Evolutionary conservation across 2,329 filamentous ascomycete species (phyloP).

Genomic region (Coniochaeta sp.): DNA sequence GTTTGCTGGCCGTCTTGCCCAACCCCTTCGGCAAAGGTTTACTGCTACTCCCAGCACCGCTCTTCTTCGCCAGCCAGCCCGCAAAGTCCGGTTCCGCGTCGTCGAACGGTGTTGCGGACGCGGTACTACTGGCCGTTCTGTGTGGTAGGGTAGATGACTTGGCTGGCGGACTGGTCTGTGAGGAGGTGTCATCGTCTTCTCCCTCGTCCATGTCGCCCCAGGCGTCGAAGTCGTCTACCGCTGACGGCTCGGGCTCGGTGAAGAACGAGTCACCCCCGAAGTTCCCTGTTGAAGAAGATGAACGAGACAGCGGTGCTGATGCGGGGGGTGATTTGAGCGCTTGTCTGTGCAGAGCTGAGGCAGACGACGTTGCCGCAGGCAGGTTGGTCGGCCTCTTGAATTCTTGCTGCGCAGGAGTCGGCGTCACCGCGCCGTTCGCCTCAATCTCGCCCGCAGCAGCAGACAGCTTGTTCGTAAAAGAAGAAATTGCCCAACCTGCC

Average conservation of each 20-base stretch:
- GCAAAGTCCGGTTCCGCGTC: conserved; percentile 94
- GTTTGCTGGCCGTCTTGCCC: conserved; percentile 43
- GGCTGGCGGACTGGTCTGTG: conserved; percentile 9
- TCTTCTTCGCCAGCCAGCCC: conserved; percentile 83
- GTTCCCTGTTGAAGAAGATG: conserved; percentile 36
- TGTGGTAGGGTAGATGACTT: conserved; percentile 4
- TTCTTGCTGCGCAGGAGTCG: conserved; percentile 29
- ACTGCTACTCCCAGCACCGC: conserved; percentile 26
- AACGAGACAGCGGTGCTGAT: conserved; percentile 35
- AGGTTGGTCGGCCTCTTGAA: conserved; percentile 21
- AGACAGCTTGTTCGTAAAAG: conserved; percentile 91
- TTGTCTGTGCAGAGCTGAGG: conserved; percentile 55
- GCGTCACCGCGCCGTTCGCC: conserved; percentile 35
- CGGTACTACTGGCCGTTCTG: conserved; percentile 9
- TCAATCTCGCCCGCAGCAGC: conserved; percentile 83
- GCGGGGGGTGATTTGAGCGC: conserved; percentile 45
- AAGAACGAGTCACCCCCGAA: conserved; percentile 42
- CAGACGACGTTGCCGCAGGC: conserved; percentile 35
- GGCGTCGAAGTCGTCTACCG: conserved; percentile 60
- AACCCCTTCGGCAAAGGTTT: conserved; percentile 81
- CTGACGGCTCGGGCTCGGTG: conserved; percentile 44
- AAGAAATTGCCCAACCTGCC: conserved; percentile 97
- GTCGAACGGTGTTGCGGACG: conserved; percentile 54
- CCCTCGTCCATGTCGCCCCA: conserved; percentile 68
- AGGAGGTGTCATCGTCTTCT: conserved; percentile 30